A percentile compares a stretch with the other conserved stretches of the same genome.
Evolutionary conservation across 78 protist species (phyloP).

Genomic region (Emiliania huxleyi): DNA sequence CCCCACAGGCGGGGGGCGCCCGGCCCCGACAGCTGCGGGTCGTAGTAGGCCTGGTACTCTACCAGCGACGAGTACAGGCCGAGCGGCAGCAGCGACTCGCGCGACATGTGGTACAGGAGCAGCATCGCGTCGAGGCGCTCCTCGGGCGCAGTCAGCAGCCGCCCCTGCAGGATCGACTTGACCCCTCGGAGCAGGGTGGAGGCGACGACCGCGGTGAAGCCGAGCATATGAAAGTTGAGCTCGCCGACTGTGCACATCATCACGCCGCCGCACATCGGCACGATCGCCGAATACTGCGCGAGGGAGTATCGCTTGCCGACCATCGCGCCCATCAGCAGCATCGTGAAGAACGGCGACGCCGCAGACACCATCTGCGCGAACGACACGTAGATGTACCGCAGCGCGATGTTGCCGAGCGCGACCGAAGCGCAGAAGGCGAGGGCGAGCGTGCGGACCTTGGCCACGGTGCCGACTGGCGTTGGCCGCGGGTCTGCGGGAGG

Average conservation of each 20-base stretch:
- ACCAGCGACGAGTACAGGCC: neutral
- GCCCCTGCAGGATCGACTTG: conserved; percentile 8
- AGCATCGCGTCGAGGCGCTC: neutral
- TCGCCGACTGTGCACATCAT: neutral
- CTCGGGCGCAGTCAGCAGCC: neutral
- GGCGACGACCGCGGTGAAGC: neutral
- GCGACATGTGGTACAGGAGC: neutral
- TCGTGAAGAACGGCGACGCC: conserved; percentile 1
- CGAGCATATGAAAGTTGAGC: neutral
- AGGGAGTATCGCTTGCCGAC: neutral
- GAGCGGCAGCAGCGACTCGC: neutral
- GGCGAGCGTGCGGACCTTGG: neutral
- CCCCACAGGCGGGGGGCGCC: neutral
- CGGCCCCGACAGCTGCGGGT: neutral
- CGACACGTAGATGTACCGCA: neutral
- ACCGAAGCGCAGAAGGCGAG: neutral
- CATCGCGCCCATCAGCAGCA: neutral
- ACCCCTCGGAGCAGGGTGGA: neutral
- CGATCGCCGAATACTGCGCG: neutral
- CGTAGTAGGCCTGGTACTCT: neutral
- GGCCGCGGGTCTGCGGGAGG: neutral
- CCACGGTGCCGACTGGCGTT: neutral
- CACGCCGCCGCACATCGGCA: conserved; percentile 26
- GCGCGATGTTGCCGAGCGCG: neutral
- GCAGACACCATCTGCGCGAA: conserved; percentile 11